A percentile compares a stretch with the other conserved stretches of the same genome.
These are phyloP conservation scores for Penicillium atrosanguineum DNA, from an alignment of 495 filamentous ascomycete genomes.

Conservation along the genomic window DNA sequence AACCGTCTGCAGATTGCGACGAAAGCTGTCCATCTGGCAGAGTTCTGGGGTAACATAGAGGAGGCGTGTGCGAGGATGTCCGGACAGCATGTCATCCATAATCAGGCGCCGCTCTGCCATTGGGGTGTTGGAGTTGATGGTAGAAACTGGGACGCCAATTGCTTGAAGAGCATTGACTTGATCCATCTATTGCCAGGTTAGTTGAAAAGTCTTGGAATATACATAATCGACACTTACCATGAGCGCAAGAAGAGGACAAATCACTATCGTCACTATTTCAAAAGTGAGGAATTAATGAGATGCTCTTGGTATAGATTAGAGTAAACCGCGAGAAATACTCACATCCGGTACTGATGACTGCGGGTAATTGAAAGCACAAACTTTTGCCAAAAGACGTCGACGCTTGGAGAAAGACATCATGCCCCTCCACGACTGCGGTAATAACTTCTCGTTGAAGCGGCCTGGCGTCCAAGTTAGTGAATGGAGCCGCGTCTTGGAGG, in stretches of 20 bases:
- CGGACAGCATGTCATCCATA: constrained; percentile 75
- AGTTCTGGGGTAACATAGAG: constrained; percentile 94
- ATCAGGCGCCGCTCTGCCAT: constrained; percentile 62
- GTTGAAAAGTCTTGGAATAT: not conserved
- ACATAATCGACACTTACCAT: constrained; percentile 58
- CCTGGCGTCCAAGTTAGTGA: constrained; percentile 42
- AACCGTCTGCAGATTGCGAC: constrained; percentile 68
- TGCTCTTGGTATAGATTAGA: not conserved
- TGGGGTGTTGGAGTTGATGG: constrained; percentile 79
- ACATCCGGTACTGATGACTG: constrained; percentile 83
- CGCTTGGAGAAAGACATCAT: constrained; percentile 94
- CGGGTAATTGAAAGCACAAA: constrained; percentile 90
- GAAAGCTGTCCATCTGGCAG: constrained; percentile 75
- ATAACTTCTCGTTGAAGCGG: constrained; percentile 89
- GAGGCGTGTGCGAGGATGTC: constrained; percentile 78
- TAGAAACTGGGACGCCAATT: constrained; percentile 74
- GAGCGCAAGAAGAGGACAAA: constrained; percentile 84
- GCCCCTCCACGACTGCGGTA: constrained; percentile 68
- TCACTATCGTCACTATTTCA: constrained; percentile 75
- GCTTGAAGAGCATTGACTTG: constrained; percentile 79
- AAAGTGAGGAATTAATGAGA: constrained; percentile 2
- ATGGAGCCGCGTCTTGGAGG: not conserved
- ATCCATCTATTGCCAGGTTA: constrained; percentile 59
- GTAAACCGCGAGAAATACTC: constrained; percentile 27
- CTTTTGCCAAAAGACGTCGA: constrained; percentile 97